These are phyloP conservation scores for Cercospora zeae-maydis DNA, from an alignment of 2,329 filamentous ascomycete species.

Conservation along the genomic window DNA sequence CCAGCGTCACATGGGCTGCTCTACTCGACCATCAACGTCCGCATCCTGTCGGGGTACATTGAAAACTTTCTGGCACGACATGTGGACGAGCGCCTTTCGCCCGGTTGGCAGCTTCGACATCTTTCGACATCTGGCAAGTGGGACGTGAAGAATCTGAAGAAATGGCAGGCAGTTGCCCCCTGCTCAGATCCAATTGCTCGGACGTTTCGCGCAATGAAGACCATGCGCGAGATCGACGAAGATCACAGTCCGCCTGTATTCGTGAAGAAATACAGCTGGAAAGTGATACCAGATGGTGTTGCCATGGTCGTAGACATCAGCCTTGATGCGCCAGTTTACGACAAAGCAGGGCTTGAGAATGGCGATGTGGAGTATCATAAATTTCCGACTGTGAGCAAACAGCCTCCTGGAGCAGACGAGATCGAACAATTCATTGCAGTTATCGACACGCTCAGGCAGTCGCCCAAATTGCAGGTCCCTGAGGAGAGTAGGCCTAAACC, in stretches of 20 bases:
- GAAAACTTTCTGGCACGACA: conserved; percentile 74
- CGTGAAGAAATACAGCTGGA: conserved; percentile 60
- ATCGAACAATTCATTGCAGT: conserved; percentile 58
- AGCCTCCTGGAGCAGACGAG: conserved; percentile 67
- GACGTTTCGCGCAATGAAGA: conserved; percentile 88
- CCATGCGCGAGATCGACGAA: conserved; percentile 82
- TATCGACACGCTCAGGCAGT: conserved; percentile 47
- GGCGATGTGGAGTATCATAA: conserved; percentile 61
- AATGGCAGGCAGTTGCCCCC: conserved; percentile 65
- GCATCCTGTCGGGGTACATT: conserved; percentile 74
- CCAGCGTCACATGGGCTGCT: conserved; percentile 81
- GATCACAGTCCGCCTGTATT: conserved; percentile 73
- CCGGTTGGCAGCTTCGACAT: conserved; percentile 88
- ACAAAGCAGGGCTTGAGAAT: conserved; percentile 55
- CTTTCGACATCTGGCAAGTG: conserved; percentile 89
- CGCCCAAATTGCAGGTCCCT: conserved; percentile 35
- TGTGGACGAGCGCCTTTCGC: conserved; percentile 71
- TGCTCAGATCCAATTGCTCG: conserved; percentile 61
- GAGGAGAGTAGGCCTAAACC: conserved; percentile 39
- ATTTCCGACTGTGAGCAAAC: conserved; percentile 86
- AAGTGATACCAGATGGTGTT: conserved; percentile 49
- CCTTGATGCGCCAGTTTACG: conserved; percentile 86
- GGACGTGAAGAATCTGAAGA: conserved; percentile 94
- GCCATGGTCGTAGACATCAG: conserved; percentile 75
- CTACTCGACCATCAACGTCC: conserved; percentile 72